phyloP scores from a whole-genome alignment of 2,329 filamentous ascomycete genomes.

The Cladophialophora bantiana region DNA sequence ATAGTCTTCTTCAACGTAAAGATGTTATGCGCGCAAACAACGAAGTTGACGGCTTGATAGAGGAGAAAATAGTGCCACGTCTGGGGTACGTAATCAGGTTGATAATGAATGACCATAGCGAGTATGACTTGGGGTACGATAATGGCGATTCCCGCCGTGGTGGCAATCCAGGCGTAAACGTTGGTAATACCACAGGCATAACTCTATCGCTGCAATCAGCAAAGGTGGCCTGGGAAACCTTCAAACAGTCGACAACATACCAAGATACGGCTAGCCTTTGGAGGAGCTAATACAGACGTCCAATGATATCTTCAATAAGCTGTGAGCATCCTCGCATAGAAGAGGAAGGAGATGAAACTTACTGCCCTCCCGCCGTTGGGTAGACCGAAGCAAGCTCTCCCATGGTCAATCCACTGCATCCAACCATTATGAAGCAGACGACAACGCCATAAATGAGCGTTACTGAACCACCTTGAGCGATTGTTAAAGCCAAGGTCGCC shows the following conservation, averaged over 20 bases:
- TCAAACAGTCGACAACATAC: background rate
- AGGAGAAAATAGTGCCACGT: constrained; percentile 41
- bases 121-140: constrained; percentile 41
- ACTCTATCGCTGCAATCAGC: constrained; percentile 32
- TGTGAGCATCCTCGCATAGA: no score
- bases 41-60: constrained; percentile 36
- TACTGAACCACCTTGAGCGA: constrained; percentile 40
- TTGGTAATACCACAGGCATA: constrained; percentile 42
- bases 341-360: constrained; percentile 43
- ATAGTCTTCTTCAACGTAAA: constrained; percentile 24
- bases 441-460: constrained; percentile 45
- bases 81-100: constrained; percentile 34
- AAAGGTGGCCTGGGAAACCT: background rate
- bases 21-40: constrained; percentile 39
- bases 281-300: constrained; percentile 28
- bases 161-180: constrained; percentile 42
- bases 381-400: constrained; percentile 49
- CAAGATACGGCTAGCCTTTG: constrained; percentile 7
- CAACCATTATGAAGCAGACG: constrained; percentile 41
- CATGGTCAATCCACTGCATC: constrained; percentile 44
- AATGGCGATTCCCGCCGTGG: constrained; percentile 37
- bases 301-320: constrained; percentile 24
- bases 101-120: constrained; percentile 35
- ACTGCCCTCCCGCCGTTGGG: constrained; percentile 51
- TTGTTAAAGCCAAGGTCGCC: constrained; percentile 39